phyloP scores from a whole-genome alignment of 805 yeast genomes.

The Candida patagonica region DNA sequence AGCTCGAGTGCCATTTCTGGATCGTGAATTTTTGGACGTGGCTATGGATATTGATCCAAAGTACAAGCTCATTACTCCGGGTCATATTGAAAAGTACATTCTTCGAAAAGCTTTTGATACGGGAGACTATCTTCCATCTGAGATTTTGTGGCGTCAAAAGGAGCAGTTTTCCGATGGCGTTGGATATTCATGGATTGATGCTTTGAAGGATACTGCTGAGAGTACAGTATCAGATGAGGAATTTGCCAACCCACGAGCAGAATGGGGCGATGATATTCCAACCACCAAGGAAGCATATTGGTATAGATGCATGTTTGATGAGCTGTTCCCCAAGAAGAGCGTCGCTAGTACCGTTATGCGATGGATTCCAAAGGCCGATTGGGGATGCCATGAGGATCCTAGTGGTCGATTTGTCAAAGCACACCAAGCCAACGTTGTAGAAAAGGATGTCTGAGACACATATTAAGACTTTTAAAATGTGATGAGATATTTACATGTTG shows the following conservation, averaged over 20 bases:
- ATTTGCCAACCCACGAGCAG: conserved; percentile 81
- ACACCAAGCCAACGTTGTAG: conserved; percentile 36
- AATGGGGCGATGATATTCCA: conserved; percentile 95
- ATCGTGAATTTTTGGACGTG: conserved; percentile 80
- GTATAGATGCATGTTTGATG: conserved; percentile 96
- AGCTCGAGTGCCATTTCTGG: conserved; percentile 99
- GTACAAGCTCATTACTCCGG: conserved; percentile 78
- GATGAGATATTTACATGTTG: no score
- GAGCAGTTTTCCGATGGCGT: conserved; percentile 99
- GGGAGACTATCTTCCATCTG: conserved; percentile 85
- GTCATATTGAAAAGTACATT: conserved; percentile 84
- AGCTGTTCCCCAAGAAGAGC: conserved; percentile 79
- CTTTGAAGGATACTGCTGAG: conserved; percentile 92
- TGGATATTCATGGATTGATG: conserved; percentile 99
- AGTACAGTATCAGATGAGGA: conserved; percentile 79
- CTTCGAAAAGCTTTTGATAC: conserved; percentile 97
- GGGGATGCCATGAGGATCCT: conserved; percentile 99
- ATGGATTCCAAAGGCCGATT: conserved; percentile 99
- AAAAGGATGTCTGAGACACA: neutral
- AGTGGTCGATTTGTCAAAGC: conserved; percentile 93
- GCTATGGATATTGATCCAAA: conserved; percentile 92
- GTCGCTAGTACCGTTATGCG: conserved; percentile 97
- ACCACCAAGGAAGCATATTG: conserved; percentile 98
- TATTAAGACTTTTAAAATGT: no score
- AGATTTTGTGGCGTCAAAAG: conserved; percentile 98